Conservation (phyloP, 371 early-diverging fungal species). For the Mortierella polycephala region DNA sequence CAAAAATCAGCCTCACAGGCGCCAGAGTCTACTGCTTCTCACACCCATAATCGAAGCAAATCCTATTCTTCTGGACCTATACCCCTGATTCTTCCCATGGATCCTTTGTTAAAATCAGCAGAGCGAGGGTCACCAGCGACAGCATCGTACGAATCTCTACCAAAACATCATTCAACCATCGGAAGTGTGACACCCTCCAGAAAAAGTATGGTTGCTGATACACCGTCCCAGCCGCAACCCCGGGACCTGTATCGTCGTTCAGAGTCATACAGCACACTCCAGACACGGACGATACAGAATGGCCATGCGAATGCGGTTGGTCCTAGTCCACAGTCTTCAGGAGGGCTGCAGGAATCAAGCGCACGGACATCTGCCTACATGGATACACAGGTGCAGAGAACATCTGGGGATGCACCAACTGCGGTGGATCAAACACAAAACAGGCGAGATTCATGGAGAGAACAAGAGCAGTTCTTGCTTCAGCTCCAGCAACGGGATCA, state of each 20-base stretch:
- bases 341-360: not conserved
- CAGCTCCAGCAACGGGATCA: slow-evolving; percentile 48
- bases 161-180: slow-evolving; percentile 25
- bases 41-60: slow-evolving; percentile 33
- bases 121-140: slow-evolving; percentile 17
- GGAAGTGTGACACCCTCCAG: slow-evolving; percentile 17
- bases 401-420: not conserved
- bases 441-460: slow-evolving; percentile 47
- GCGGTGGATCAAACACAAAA: slow-evolving; percentile 6
- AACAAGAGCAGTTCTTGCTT: slow-evolving; percentile 47
- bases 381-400: not conserved
- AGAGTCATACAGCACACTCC: slow-evolving; percentile 37
- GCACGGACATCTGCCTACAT: slow-evolving; percentile 8
- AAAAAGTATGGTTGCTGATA: slow-evolving; percentile 16
- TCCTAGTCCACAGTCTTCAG: not conserved
- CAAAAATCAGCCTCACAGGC: slow-evolving; percentile 29
- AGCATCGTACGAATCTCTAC: slow-evolving; percentile 7
- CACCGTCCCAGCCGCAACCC: not conserved
- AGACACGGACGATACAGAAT: slow-evolving; percentile 15
- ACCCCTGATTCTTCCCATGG: slow-evolving; percentile 31
- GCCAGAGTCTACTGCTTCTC: slow-evolving; percentile 36
- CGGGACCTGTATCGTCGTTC: slow-evolving; percentile 43
- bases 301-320: slow-evolving; percentile 1
- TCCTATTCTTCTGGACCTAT: slow-evolving; percentile 51
- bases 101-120: slow-evolving; percentile 16